Evolutionary conservation across 805 yeast genomes (phyloP).

Genomic region (Ogataea kodamae): DNA sequence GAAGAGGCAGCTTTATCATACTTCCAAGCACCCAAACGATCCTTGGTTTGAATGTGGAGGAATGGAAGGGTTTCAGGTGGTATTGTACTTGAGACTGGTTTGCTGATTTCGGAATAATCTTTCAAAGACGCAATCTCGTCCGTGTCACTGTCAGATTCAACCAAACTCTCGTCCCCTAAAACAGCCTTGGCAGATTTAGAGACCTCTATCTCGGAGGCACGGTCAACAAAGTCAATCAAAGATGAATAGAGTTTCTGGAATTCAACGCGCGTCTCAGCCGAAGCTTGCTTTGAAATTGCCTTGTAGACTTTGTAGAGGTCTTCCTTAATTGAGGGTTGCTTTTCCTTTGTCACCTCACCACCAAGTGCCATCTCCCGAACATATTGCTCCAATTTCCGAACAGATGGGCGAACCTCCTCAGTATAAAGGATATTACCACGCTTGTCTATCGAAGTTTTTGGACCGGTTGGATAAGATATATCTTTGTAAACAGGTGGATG

Average conservation of each 20-base stretch:
- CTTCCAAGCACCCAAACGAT: slow-evolving; percentile 70
- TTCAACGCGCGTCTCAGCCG: slow-evolving; percentile 64
- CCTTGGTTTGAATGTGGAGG: slow-evolving; percentile 84
- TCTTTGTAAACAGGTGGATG: slow-evolving; percentile 94
- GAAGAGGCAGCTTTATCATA: slow-evolving; percentile 79
- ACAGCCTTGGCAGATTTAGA: slow-evolving; percentile 56
- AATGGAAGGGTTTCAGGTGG: slow-evolving; percentile 89
- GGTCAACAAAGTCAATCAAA: slow-evolving; percentile 63
- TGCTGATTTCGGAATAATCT: slow-evolving; percentile 61
- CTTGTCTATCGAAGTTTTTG: slow-evolving; percentile 81
- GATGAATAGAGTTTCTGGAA: slow-evolving; percentile 69
- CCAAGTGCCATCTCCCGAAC: slow-evolving; percentile 97
- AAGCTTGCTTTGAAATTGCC: slow-evolving; percentile 74
- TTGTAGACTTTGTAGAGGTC: slow-evolving; percentile 81
- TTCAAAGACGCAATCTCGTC: slow-evolving; percentile 87
- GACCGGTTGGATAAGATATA: slow-evolving; percentile 91
- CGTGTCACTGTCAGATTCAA: slow-evolving; percentile 51
- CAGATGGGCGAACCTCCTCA: slow-evolving; percentile 85
- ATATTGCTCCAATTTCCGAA: slow-evolving; percentile 92
- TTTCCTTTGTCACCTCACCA: slow-evolving; percentile 69
- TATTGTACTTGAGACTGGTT: slow-evolving; percentile 69
- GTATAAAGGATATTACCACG: slow-evolving; percentile 84
- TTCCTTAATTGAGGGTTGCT: slow-evolving; percentile 76
- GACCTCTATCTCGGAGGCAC: slow-evolving; percentile 68
- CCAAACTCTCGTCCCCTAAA: slow-evolving; percentile 42